Evolutionary conservation across 2,329 filamentous ascomycete species (phyloP).

Genomic region (Truncatella angustata): DNA sequence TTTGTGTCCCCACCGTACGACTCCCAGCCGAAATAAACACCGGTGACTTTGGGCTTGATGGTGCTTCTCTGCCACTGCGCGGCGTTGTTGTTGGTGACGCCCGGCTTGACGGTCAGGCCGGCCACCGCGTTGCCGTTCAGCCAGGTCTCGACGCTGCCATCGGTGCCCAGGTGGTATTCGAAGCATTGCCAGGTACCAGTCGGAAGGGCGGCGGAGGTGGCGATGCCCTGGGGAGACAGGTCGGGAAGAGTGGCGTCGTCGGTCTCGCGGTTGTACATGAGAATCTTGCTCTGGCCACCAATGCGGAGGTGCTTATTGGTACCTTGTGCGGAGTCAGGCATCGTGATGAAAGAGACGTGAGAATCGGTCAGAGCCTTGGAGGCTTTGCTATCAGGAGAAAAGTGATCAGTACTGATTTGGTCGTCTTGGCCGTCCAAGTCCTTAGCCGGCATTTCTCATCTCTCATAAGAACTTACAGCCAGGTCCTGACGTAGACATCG

Average conservation of each 20-base stretch:
- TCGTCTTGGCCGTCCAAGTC: too few relatives aligned
- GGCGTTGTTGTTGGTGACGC: constrained; percentile 49
- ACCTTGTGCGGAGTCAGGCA: constrained; percentile 57
- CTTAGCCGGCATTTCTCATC: neutral
- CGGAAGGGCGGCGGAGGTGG: constrained; percentile 49
- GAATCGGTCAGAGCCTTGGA: constrained; percentile 55
- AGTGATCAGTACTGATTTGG: too few relatives aligned
- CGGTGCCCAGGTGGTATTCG: constrained; percentile 58
- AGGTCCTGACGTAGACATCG: constrained; percentile 56
- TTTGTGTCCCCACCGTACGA: constrained; percentile 59
- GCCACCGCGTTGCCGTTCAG: constrained; percentile 49
- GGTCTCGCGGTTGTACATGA: constrained; percentile 64
- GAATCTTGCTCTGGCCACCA: constrained; percentile 57
- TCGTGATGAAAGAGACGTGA: constrained; percentile 63
- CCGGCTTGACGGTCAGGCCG: constrained; percentile 47
- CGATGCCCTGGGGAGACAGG: constrained; percentile 57
- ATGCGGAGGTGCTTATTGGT: constrained; percentile 60
- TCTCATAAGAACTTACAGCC: constrained; percentile 44
- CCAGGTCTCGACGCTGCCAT: constrained; percentile 62
- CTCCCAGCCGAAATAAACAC: constrained; percentile 63
- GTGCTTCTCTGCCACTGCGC: constrained; percentile 50
- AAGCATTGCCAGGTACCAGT: constrained; percentile 56
- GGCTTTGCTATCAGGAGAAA: constrained; percentile 42
- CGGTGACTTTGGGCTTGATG: constrained; percentile 51
- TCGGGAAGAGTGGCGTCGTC: constrained; percentile 63